Base-by-base conservation (phyloP, 352 stramenopile species). In the Phytophthora boehmeriae region DNA sequence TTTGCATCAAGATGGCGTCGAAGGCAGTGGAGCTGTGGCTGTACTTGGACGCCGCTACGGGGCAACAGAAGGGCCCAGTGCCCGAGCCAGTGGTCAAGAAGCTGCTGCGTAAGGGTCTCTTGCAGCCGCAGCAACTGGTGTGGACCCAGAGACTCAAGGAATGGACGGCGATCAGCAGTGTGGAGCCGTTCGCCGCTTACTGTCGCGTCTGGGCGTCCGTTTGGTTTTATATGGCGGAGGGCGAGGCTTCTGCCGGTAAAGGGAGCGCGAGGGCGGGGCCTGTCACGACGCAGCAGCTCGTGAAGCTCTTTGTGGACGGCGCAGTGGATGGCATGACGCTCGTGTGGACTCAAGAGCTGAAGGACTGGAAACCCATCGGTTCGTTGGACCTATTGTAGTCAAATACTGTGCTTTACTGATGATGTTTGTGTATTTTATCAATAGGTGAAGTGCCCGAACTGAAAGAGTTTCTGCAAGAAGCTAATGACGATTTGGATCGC, bases 391-490 rank as follows among this genome's bases (percentile, higher is more conserved):
- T n/a, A n/a, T n/a, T n/a, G n/a, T n/a, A n/a, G n/a, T n/a, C n/a
- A n/a, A n/a, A n/a, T n/a, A n/a, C n/a, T n/a, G 14, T 42, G 25
- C 41, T 35, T 45, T 65, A 35, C 50, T 54, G 30, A 38, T 44
- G 39, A 34, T 54, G 2, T 28, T 53, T n/a, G n/a, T 68, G n/a
- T 30, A 6, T 6, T 30, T 3, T 58, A 8, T 13, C 27, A 25
- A 2, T 39, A 88, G 80, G 79, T 22, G 75, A 89, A 38, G 73
- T 92, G 19, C 65, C 63, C 9, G 65, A 66, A 41, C 50, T 92
- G 19, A 90, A 89, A 52, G 78, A 90, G 62, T 87, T 89, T 50
- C 43, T 92, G 19, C 78, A 87, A 52, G 83, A 92, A 63, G 80
- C 78, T 17, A 89, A 88, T 25, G 71, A 81, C 22, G 80, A 90